Conservation (phyloP, 805 yeast species). For the Komagataella phaffii region DNA sequence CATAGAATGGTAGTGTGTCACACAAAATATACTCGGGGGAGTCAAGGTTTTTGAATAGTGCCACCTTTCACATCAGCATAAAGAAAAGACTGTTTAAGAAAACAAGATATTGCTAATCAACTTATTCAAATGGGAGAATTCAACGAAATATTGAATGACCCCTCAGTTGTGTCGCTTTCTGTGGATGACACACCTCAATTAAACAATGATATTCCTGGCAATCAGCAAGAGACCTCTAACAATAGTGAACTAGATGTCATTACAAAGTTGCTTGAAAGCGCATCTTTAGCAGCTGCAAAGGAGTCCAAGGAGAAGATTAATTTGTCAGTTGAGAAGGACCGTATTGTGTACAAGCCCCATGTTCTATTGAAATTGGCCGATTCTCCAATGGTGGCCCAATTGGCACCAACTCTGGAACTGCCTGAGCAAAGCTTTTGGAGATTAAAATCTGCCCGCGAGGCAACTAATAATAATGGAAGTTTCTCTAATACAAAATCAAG, state of each 20-base stretch:
- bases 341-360: not conserved
- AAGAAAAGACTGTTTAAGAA: not conserved
- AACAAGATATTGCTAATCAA: not conserved
- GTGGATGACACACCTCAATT: not conserved
- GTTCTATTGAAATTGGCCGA: not conserved
- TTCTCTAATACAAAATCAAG: conserved; percentile 1
- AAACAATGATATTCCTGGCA: not conserved
- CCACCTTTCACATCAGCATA: not conserved
- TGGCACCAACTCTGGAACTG: conserved; percentile 4
- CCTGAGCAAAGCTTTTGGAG: conserved; percentile 5
- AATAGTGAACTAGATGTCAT: conserved; percentile 15
- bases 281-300: conserved; percentile 32
- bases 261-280: conserved; percentile 27
- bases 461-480: conserved; percentile 4
- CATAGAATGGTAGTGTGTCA: not conserved
- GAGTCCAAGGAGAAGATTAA: conserved; percentile 21
- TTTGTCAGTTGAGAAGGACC: not conserved
- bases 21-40: not conserved
- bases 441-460: conserved; percentile 2
- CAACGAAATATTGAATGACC: not conserved
- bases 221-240: not conserved
- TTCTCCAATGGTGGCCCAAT: not conserved
- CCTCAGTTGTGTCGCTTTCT: not conserved
- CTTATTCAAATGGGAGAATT: not conserved
- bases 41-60: not conserved